A percentile compares a stretch with the other conserved stretches of the same genome.
Evolutionary conservation across 1,284 basidiomycete genomes (phyloP).

Genomic region (Tilletia caries): DNA sequence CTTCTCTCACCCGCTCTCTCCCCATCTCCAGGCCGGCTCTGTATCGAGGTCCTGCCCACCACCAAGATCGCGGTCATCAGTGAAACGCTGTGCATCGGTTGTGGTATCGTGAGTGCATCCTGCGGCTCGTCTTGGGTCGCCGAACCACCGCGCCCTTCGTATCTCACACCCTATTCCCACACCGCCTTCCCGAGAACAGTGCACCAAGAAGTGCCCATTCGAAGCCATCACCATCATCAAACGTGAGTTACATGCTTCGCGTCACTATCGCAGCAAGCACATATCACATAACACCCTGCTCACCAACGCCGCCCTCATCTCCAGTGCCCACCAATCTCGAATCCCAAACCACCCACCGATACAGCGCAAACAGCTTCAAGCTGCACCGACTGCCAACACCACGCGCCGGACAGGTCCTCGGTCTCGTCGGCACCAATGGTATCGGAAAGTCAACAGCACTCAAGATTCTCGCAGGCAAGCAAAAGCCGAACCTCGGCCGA

Average conservation of each 20-base stretch:
- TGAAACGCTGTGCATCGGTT: conserved; percentile 52
- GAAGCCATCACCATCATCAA: conserved; percentile 55
- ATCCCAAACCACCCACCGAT: conserved; percentile 52
- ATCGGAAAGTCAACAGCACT: conserved; percentile 53
- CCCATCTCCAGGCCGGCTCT: conserved; percentile 27
- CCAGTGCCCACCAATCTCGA: conserved; percentile 49
- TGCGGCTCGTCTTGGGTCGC: too few relatives aligned
- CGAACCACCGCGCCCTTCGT: neutral
- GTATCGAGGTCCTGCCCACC: conserved; percentile 46
- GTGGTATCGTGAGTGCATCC: conserved; percentile 39
- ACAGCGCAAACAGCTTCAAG: conserved; percentile 54
- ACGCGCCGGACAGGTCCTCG: conserved; percentile 51
- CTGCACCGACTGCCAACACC: conserved; percentile 51
- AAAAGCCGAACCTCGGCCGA: conserved; percentile 53
- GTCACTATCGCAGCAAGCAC: neutral
- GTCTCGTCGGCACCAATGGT: conserved; percentile 53
- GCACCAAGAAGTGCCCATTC: conserved; percentile 53
- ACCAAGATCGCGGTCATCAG: conserved; percentile 52
- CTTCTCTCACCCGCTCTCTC: neutral
- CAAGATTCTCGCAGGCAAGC: conserved; percentile 53
- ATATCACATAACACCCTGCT: neutral
- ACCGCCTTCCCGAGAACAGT: too few relatives aligned
- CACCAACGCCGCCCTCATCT: neutral
- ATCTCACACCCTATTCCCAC: neutral
- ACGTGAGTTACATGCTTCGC: conserved; percentile 17